Percentiles rank a stretch among this genome's conserved stretches.
phyloP scores from a whole-genome alignment of 2,329 filamentous ascomycete genomes.

The Periconia sp. region DNA sequence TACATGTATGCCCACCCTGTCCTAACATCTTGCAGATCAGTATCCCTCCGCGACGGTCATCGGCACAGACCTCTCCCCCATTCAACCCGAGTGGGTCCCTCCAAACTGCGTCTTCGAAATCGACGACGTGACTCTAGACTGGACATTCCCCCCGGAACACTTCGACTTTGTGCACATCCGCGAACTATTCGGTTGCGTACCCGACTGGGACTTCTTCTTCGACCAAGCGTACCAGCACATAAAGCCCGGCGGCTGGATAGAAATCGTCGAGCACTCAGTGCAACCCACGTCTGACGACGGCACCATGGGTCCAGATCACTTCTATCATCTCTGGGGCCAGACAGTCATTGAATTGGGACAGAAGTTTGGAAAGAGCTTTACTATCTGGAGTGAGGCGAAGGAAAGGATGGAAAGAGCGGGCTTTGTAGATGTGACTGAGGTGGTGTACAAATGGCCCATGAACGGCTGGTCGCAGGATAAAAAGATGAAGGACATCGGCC shows the following conservation, averaged over 20 bases:
- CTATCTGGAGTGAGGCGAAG: slow-evolving; percentile 43
- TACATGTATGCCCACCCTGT: neutral
- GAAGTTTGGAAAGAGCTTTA: slow-evolving; percentile 46
- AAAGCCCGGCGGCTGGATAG: slow-evolving; percentile 52
- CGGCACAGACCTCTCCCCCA: slow-evolving; percentile 57
- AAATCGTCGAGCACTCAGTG: slow-evolving; percentile 52
- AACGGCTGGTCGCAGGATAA: slow-evolving; percentile 41
- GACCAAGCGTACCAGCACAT: slow-evolving; percentile 40
- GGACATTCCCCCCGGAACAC: slow-evolving; percentile 46
- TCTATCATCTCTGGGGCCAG: slow-evolving; percentile 42
- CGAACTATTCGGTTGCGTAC: slow-evolving; percentile 53
- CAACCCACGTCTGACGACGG: slow-evolving; percentile 49
- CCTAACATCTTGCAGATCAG: slow-evolving; percentile 25
- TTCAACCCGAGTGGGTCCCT: slow-evolving; percentile 56
- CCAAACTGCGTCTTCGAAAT: slow-evolving; percentile 56
- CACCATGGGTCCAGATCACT: slow-evolving; percentile 45
- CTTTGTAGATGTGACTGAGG: slow-evolving; percentile 42
- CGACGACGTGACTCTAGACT: slow-evolving; percentile 52
- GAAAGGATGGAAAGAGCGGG: slow-evolving; percentile 38
- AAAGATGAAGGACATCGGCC: slow-evolving; percentile 42
- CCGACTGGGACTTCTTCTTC: slow-evolving; percentile 54
- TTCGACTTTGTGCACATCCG: slow-evolving; percentile 56
- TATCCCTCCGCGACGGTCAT: slow-evolving; percentile 39
- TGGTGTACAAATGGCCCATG: slow-evolving; percentile 44
- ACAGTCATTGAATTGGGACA: slow-evolving; percentile 44